Percentiles rank a stretch among this genome's conserved stretches.
These are phyloP conservation scores for Nitzschia palea DNA, from an alignment of 108 stramenopile species.

Conservation along the genomic window DNA sequence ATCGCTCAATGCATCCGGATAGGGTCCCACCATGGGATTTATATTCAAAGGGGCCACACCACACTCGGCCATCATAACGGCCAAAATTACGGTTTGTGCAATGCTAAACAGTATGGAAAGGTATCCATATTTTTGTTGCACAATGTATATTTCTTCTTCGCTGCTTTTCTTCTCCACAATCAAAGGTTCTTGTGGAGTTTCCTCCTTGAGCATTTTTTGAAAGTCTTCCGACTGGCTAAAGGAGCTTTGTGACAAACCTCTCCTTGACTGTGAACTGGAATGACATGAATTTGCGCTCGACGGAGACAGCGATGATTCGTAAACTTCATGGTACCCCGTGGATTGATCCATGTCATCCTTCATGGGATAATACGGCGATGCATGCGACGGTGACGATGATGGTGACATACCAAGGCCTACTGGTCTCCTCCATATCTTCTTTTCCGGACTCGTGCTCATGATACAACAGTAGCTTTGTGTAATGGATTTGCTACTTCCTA, in stretches of 20 bases:
- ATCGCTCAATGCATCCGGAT: conserved; percentile 77
- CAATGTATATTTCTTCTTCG: conserved; percentile 49
- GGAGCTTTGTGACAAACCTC: background rate
- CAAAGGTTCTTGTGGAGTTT: background rate
- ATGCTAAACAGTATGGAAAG: conserved; percentile 54
- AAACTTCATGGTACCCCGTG: too few species aligned
- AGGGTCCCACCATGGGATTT: conserved; percentile 84
- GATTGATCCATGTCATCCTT: background rate
- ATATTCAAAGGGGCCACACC: conserved; percentile 72
- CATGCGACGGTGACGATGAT: background rate
- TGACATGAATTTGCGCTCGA: too few species aligned
- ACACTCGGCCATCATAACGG: conserved; percentile 76
- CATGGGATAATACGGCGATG: background rate
- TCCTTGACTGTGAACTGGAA: background rate
- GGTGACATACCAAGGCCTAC: too few species aligned
- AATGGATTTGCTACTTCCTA: too few species aligned
- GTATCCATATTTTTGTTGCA: conserved; percentile 65
- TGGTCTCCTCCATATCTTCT: too few species aligned
- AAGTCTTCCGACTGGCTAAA: conserved; percentile 30
- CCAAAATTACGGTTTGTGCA: conserved; percentile 52
- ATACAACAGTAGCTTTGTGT: too few species aligned
- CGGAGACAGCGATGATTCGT: background rate
- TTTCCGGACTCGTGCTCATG: too few species aligned
- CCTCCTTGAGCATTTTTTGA: conserved; percentile 10
- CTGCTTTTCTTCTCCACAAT: background rate